Percentiles rank a stretch among this genome's conserved stretches.
Conservation (phyloP, 2,329 filamentous ascomycete genomes). For the Penicillium hesseltinei region DNA sequence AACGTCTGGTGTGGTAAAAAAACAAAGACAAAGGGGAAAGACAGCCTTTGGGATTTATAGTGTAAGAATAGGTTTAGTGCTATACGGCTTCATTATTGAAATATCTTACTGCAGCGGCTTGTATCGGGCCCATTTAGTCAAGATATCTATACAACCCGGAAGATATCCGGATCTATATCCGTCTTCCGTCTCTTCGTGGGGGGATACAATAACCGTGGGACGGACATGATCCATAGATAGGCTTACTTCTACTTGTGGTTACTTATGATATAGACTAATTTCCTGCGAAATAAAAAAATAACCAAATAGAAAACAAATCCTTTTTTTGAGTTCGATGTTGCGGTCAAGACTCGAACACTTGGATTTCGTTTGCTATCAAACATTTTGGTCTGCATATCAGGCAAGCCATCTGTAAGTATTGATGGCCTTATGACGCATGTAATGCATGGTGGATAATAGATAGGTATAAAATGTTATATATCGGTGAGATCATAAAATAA, state of each 20-base stretch:
- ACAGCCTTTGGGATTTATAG: background rate
- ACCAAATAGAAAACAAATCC: background rate
- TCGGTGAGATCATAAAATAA: background rate
- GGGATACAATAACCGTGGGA: background rate
- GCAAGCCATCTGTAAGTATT: background rate
- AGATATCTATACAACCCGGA: conserved; percentile 25
- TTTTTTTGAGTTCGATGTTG: background rate
- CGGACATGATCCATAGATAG: background rate
- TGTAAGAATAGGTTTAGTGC: background rate
- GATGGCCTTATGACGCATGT: background rate
- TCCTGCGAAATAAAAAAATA: background rate
- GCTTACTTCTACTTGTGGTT: background rate
- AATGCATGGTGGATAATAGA: background rate
- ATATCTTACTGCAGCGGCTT: conserved; percentile 11
- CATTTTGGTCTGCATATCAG: background rate
- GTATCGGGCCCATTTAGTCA: conserved; percentile 12
- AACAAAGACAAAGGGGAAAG: background rate
- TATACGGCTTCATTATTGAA: background rate
- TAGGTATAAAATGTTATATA: no score
- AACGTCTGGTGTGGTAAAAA: background rate
- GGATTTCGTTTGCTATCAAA: background rate
- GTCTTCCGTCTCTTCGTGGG: conserved; percentile 4
- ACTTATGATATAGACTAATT: no score
- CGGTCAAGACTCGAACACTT: background rate
- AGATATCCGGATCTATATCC: conserved; percentile 20